These are phyloP conservation scores for Rasamsonia emersonii DNA, from an alignment of 2,329 filamentous ascomycete genomes.

Conservation along the genomic window DNA sequence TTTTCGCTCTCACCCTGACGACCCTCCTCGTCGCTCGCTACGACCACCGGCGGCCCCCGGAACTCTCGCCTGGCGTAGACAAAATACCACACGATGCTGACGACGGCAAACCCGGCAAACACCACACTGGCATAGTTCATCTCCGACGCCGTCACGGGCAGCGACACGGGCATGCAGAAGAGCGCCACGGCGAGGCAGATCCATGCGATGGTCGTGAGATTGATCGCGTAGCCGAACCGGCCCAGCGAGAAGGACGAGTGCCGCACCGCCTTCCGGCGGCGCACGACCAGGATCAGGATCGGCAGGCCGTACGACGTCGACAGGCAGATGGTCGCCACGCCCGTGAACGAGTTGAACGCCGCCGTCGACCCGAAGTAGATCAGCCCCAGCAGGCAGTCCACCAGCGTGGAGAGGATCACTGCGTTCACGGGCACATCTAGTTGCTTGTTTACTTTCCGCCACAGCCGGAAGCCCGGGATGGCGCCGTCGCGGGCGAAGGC, in stretches of 20 bases:
- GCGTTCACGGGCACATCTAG: constrained; percentile 64
- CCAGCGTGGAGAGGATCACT: constrained; percentile 56
- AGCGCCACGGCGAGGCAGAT: constrained; percentile 61
- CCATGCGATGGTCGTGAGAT: constrained; percentile 60
- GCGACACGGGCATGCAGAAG: constrained; percentile 64
- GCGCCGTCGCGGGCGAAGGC: constrained; percentile 68
- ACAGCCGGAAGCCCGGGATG: constrained; percentile 60
- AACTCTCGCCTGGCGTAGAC: constrained; percentile 56
- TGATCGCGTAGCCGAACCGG: constrained; percentile 59
- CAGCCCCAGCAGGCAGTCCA: constrained; percentile 63
- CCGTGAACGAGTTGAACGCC: constrained; percentile 72
- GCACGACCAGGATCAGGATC: constrained; percentile 61
- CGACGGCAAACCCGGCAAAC: constrained; percentile 53
- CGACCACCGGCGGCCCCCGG: constrained; percentile 44
- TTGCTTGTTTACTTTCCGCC: constrained; percentile 55
- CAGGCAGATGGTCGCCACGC: constrained; percentile 70
- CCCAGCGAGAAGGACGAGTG: constrained; percentile 62
- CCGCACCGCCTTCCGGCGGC: constrained; percentile 56
- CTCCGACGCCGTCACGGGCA: constrained; percentile 46
- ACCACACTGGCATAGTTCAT: constrained; percentile 64
- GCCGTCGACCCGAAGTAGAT: constrained; percentile 73
- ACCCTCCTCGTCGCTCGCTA: constrained; percentile 20
- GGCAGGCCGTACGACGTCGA: constrained; percentile 68
- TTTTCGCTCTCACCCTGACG: constrained; percentile 3
- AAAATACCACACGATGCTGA: constrained; percentile 57